Conservation (phyloP, 768 basidiomycete species). For the Boletales sp. region DNA sequence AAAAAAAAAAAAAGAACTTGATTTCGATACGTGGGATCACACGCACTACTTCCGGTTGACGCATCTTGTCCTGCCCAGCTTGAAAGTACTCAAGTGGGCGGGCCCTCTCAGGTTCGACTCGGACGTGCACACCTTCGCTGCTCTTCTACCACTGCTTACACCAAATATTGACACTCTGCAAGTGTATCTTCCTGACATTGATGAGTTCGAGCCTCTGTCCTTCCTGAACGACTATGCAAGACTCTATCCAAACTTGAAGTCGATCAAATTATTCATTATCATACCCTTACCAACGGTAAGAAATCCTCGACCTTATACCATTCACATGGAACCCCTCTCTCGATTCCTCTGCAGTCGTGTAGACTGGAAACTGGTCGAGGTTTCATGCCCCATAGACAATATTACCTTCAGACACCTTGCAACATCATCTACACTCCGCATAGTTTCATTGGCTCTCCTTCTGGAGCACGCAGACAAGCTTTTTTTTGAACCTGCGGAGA, state of each 20-base stretch:
- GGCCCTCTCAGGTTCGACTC: too few relatives aligned
- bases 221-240: too few relatives aligned
- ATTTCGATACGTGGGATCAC: neutral
- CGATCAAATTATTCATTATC: too few relatives aligned
- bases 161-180: neutral
- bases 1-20: too few relatives aligned
- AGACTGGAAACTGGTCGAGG: neutral
- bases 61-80: neutral
- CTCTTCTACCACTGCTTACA: neutral
- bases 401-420: neutral
- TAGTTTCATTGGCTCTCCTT: neutral
- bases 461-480: too few relatives aligned
- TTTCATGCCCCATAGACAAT: neutral
- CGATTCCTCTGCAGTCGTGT: neutral
- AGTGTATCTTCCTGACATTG: too few relatives aligned
- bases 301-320: neutral
- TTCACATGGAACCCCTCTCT: neutral
- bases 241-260: too few relatives aligned
- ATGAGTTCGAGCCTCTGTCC: too few relatives aligned
- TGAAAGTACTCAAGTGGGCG: neutral
- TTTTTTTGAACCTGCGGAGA: neutral
- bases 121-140: too few relatives aligned
- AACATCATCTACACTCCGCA: neutral
- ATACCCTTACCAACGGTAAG: too few relatives aligned
- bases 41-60: neutral